Percentiles rank a stretch among this genome's conserved stretches.
These are phyloP conservation scores for Casuarina equisetifolia DNA, from an alignment of 306 rosid genomes.

Conservation along the genomic window DNA sequence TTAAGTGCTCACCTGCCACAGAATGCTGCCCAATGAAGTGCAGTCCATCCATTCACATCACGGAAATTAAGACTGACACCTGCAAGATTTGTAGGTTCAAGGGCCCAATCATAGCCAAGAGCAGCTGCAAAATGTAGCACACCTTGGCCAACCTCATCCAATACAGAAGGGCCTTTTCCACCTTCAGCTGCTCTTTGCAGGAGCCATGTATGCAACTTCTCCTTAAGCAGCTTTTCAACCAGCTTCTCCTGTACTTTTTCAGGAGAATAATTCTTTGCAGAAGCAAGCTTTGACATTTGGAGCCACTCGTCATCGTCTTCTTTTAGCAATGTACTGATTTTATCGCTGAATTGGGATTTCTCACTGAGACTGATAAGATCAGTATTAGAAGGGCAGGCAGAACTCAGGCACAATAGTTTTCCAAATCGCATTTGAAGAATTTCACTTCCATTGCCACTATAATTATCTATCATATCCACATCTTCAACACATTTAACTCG, in stretches of 20 bases:
- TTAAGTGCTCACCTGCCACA: conserved; percentile 69
- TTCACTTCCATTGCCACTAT: conserved; percentile 34
- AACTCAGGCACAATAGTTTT: conserved; percentile 42
- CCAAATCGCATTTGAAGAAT: conserved; percentile 46
- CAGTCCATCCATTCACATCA: conserved; percentile 89
- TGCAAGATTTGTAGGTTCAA: conserved; percentile 64
- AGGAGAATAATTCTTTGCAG: conserved; percentile 51
- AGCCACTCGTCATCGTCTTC: conserved; percentile 63
- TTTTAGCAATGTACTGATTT: conserved; percentile 58
- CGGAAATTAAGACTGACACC: conserved; percentile 87
- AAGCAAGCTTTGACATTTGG: conserved; percentile 46
- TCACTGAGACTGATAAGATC: conserved; percentile 39
- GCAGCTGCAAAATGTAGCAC: conserved; percentile 89
- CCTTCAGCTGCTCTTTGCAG: conserved; percentile 64
- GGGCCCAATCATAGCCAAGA: conserved; percentile 89
- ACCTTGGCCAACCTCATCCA: conserved; percentile 82
- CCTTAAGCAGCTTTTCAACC: conserved; percentile 70
- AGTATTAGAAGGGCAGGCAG: conserved; percentile 30
- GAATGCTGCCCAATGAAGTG: conserved; percentile 96
- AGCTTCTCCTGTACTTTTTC: conserved; percentile 58
- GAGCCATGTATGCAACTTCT: conserved; percentile 71
- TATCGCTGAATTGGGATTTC: conserved; percentile 43
- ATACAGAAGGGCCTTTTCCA: conserved; percentile 83
- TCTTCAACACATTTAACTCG: conserved; percentile 38
- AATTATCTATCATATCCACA: conserved; percentile 32